phyloP scores from a whole-genome alignment of 495 filamentous ascomycete species.

The Thozetella sp. region DNA sequence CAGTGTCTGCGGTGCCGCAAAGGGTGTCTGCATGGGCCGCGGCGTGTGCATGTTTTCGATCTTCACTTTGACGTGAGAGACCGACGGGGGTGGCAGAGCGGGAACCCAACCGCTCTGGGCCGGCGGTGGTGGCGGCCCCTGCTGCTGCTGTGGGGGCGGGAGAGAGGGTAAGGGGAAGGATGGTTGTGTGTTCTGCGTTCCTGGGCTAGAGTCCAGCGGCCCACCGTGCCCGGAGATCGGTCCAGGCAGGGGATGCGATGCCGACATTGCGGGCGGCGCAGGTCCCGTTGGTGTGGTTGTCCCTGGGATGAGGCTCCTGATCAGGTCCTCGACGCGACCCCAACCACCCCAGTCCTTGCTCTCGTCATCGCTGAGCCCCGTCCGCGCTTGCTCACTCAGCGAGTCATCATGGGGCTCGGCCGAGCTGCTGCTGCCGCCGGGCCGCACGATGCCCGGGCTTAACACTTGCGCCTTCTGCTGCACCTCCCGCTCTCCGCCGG shows the following conservation, averaged over 20 bases:
- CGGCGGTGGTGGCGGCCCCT: slow-evolving; percentile 16
- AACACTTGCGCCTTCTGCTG: slow-evolving; percentile 7
- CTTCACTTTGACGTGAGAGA: slow-evolving; percentile 28
- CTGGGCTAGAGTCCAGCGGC: too few relatives aligned
- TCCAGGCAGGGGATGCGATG: too few relatives aligned
- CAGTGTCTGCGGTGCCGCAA: background rate
- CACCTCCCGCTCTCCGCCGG: slow-evolving; percentile 59
- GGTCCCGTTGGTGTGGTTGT: slow-evolving; percentile 15
- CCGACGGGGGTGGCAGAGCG: slow-evolving; percentile 7
- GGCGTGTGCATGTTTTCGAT: background rate
- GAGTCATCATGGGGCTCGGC: slow-evolving; percentile 18
- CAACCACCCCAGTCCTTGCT: slow-evolving; percentile 59
- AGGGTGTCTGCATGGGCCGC: background rate
- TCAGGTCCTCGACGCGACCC: slow-evolving; percentile 44
- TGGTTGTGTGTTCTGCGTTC: too few relatives aligned
- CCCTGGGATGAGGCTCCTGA: slow-evolving; percentile 22
- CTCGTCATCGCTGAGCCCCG: slow-evolving; percentile 46
- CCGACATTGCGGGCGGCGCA: background rate
- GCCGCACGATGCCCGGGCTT: background rate
- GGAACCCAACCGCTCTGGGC: slow-evolving; percentile 4
- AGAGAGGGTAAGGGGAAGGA: background rate
- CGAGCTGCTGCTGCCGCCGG: background rate
- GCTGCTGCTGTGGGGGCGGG: slow-evolving; percentile 7
- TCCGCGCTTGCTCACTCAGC: slow-evolving; percentile 20
- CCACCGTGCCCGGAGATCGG: too few relatives aligned